These are phyloP conservation scores for Candida insectorum DNA, from an alignment of 805 yeast species.

Conservation along the genomic window DNA sequence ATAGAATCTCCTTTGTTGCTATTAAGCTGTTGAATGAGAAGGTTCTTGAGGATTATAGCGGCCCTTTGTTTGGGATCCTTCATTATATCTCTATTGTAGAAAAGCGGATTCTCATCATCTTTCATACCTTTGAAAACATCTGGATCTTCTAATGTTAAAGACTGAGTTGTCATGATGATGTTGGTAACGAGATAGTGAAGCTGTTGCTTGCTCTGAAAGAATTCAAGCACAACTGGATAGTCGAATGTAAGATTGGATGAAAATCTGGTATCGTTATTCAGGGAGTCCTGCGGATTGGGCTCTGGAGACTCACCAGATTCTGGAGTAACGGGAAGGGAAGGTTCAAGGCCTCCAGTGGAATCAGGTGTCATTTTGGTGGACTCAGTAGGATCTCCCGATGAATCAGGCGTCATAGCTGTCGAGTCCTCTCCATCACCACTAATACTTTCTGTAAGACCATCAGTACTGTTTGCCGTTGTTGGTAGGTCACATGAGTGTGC, in stretches of 20 bases:
- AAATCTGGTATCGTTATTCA: constrained; percentile 3
- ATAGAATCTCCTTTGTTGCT: constrained; percentile 26
- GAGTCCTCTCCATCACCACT: too few relatives aligned
- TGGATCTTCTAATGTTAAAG: constrained; percentile 69
- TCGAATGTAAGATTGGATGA: constrained; percentile 32
- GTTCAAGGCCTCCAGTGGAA: too few relatives aligned
- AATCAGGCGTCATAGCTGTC: background rate
- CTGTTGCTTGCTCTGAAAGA: constrained; percentile 69
- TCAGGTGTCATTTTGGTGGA: background rate
- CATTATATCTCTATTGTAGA: constrained; percentile 36
- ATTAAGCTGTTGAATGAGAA: constrained; percentile 46
- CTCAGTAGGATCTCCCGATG: background rate
- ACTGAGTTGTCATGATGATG: constrained; percentile 65
- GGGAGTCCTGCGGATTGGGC: too few relatives aligned
- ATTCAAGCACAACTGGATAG: constrained; percentile 62
- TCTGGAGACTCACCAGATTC: too few relatives aligned
- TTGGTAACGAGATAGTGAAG: constrained; percentile 59
- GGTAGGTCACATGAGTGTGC: too few relatives aligned
- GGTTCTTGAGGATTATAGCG: constrained; percentile 44
- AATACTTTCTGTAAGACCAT: too few relatives aligned
- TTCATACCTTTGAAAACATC: constrained; percentile 65
- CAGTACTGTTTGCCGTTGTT: background rate
- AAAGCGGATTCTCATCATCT: constrained; percentile 46
- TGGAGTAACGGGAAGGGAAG: too few relatives aligned
- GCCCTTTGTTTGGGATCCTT: constrained; percentile 46